phyloP scores from a whole-genome alignment of 2,329 filamentous ascomycete species.

The Aspergillus tanneri region DNA sequence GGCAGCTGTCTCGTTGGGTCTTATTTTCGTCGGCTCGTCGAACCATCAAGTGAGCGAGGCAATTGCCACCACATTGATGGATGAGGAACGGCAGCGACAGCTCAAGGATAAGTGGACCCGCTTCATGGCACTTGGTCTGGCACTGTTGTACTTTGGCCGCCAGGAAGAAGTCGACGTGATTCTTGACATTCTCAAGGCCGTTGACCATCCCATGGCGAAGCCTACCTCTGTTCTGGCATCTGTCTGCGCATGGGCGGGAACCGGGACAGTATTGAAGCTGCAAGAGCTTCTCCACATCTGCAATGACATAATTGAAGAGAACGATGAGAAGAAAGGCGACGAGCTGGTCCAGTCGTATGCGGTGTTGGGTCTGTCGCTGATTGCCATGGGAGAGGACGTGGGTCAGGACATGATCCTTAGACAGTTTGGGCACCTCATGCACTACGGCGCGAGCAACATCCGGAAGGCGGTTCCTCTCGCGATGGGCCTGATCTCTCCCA shows the following conservation, averaged over 20 bases:
- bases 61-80: constrained; percentile 87
- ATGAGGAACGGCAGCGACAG: constrained; percentile 86
- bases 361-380: constrained; percentile 87
- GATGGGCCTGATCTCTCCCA: constrained; percentile 94
- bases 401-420: constrained; percentile 98
- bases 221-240: constrained; percentile 92
- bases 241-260: constrained; percentile 97
- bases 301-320: constrained; percentile 94
- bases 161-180: constrained; percentile 99
- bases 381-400: constrained; percentile 97
- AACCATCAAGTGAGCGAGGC: constrained; percentile 88
- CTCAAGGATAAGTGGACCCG: constrained; percentile 98
- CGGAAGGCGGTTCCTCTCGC: constrained; percentile 92
- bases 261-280: constrained; percentile 93
- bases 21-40: constrained; percentile 90
- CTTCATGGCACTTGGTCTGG: constrained; percentile 91
- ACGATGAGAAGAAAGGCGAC: constrained; percentile 91
- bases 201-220: constrained; percentile 95
- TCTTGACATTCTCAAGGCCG: constrained; percentile 91
- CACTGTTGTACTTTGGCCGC: constrained; percentile 89
- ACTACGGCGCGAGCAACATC: constrained; percentile 97
- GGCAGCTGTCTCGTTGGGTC: constrained; percentile 84
- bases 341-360: constrained; percentile 95
- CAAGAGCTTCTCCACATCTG: constrained; percentile 97
- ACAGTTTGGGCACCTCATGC: constrained; percentile 97